These are phyloP conservation scores for Wickerhamiella brachini DNA, from an alignment of 805 yeast genomes.

Conservation along the genomic window DNA sequence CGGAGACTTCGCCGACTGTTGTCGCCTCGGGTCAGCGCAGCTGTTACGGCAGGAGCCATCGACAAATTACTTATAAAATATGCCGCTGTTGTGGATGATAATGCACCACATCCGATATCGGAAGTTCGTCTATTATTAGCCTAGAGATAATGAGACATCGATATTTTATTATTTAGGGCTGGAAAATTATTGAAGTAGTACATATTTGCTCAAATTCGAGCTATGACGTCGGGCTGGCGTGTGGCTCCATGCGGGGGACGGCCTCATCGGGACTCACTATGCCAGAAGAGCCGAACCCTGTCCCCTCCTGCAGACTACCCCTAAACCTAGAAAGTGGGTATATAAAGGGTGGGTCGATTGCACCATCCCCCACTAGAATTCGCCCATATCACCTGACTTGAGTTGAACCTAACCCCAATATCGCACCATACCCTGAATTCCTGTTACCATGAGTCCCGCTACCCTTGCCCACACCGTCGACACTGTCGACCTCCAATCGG, in stretches of 20 bases:
- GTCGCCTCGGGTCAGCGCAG: conserved; percentile 24
- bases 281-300: background rate
- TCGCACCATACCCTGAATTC: background rate
- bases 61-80: conserved; percentile 22
- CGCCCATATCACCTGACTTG: conserved; percentile 7
- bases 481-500: background rate
- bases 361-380: conserved; percentile 3
- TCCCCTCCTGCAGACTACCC: background rate
- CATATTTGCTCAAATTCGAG: too few relatives aligned
- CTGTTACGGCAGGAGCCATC: conserved; percentile 21
- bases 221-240: background rate
- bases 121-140: background rate
- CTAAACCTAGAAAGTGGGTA: background rate
- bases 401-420: background rate
- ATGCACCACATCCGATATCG: background rate
- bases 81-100: conserved; percentile 15
- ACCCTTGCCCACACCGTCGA: background rate
- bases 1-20: conserved; percentile 18
- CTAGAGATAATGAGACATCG: background rate
- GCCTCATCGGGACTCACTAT: background rate
- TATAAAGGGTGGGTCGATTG: background rate
- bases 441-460: background rate
- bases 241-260: background rate
- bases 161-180: background rate
- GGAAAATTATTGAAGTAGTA: background rate